Conservation (phyloP, 2,329 filamentous ascomycete species). For the Fusarium chlamydosporum region DNA sequence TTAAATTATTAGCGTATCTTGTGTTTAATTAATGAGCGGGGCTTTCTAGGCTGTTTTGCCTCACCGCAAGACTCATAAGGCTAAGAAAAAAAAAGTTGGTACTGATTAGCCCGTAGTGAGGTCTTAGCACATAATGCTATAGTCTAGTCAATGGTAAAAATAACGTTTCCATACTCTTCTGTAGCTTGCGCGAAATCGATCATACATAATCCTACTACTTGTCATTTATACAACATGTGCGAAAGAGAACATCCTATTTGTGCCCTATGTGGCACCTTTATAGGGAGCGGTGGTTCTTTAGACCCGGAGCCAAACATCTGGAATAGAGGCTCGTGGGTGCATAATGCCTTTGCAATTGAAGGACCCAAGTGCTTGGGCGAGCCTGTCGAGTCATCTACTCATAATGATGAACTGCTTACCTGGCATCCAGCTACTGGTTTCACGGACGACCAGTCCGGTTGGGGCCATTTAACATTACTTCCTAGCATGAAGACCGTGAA, state of each 20-base stretch:
- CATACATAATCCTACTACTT: too few species aligned
- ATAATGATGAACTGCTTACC: neutral
- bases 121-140: too few species aligned
- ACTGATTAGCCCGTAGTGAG: too few species aligned
- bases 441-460: neutral
- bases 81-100: too few species aligned
- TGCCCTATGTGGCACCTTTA: neutral
- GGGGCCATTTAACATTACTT: neutral
- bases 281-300: neutral
- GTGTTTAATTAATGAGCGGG: too few species aligned
- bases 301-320: neutral
- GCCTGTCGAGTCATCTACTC: neutral
- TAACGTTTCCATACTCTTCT: too few species aligned
- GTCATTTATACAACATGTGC: too few species aligned
- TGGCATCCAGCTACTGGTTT: conserved; percentile 5
- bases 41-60: too few species aligned
- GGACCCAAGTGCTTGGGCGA: neutral
- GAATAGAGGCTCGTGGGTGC: neutral
- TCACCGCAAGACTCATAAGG: too few species aligned
- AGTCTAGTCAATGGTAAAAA: too few species aligned
- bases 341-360: neutral
- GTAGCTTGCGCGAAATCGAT: too few species aligned
- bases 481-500: neutral
- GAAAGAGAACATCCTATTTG: neutral
- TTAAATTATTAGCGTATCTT: too few species aligned